Percentiles rank a stretch among this genome's conserved stretches.
Evolutionary conservation across 805 yeast genomes (phyloP).

Genomic region (Blastobotrys mokoenaii): DNA sequence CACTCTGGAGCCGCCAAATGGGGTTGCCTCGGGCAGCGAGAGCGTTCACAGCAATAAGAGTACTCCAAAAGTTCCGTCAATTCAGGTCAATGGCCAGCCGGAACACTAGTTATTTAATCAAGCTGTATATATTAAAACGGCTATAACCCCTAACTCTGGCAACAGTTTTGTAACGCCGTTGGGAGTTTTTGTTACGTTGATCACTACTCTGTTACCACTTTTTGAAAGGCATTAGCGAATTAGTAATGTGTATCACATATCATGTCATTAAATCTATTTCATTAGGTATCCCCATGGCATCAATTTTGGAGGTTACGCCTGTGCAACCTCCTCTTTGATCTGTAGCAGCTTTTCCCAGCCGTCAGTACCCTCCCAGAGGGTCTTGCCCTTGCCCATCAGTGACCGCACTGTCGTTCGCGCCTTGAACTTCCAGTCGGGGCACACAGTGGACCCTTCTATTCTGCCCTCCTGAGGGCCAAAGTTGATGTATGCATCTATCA

Average conservation of each 20-base stretch:
- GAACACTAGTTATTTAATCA: neutral
- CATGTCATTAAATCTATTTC: too few species aligned
- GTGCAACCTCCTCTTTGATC: constrained; percentile 37
- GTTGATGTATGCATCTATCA: constrained; percentile 78
- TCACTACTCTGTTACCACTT: too few species aligned
- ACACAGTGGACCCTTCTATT: constrained; percentile 76
- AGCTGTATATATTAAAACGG: neutral
- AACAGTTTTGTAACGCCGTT: too few species aligned
- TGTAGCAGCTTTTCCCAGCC: constrained; percentile 64
- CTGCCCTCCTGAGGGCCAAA: constrained; percentile 59
- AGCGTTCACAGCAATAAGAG: neutral
- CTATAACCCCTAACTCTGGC: neutral
- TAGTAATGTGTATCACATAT: too few species aligned
- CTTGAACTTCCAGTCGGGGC: constrained; percentile 87
- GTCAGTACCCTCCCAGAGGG: constrained; percentile 68
- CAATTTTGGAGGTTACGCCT: too few species aligned
- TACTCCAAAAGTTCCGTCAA: neutral
- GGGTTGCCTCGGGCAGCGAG: too few species aligned
- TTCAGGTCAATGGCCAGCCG: neutral
- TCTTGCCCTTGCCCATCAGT: constrained; percentile 69
- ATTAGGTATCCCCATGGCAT: too few species aligned
- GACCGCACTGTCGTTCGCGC: constrained; percentile 65
- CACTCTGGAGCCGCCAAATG: neutral
- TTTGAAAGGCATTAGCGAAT: too few species aligned
- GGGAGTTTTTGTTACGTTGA: too few species aligned